A percentile compares a stretch with the other conserved stretches of the same genome.
Evolutionary conservation across 2,329 filamentous ascomycete genomes (phyloP).

Genomic region (Aspergillus caelatus): DNA sequence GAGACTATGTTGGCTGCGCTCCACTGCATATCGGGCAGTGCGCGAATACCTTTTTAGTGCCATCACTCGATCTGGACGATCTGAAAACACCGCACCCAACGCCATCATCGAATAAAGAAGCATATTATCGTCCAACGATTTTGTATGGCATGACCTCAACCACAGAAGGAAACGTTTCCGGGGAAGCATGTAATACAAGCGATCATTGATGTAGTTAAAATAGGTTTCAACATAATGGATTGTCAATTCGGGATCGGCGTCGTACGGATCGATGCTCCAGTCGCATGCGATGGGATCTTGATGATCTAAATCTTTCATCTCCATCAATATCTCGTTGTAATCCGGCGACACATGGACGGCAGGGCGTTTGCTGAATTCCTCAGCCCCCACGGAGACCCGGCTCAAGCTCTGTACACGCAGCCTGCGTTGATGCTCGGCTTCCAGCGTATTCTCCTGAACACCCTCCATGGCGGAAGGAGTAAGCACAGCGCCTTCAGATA

Average conservation of each 20-base stretch:
- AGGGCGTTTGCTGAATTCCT: conserved; percentile 16
- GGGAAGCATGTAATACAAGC: conserved; percentile 60
- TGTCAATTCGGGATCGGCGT: conserved; percentile 52
- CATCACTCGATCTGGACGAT: conserved; percentile 46
- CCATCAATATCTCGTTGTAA: conserved; percentile 35
- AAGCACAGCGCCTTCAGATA: conserved; percentile 31
- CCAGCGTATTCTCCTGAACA: conserved; percentile 27
- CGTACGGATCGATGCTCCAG: conserved; percentile 59
- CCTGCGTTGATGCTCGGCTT: conserved; percentile 30
- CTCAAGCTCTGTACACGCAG: conserved; percentile 23
- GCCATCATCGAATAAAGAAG: conserved; percentile 63
- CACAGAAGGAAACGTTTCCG: conserved; percentile 57
- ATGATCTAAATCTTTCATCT: conserved; percentile 31
- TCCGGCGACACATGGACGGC: conserved; percentile 23
- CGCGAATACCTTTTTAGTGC: conserved; percentile 54
- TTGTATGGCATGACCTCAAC: conserved; percentile 53
- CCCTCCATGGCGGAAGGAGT: conserved; percentile 31
- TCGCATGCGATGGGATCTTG: conserved; percentile 38
- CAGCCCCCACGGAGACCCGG: conserved; percentile 18
- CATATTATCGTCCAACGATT: conserved; percentile 60
- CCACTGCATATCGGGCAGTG: conserved; percentile 62
- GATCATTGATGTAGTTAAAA: conserved; percentile 59
- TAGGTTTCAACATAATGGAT: conserved; percentile 58
- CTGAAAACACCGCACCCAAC: conserved; percentile 59
- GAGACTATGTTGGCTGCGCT: conserved; percentile 54